Evolutionary conservation across 805 yeast species (phyloP).

Genomic region (Candida vaughaniae): DNA sequence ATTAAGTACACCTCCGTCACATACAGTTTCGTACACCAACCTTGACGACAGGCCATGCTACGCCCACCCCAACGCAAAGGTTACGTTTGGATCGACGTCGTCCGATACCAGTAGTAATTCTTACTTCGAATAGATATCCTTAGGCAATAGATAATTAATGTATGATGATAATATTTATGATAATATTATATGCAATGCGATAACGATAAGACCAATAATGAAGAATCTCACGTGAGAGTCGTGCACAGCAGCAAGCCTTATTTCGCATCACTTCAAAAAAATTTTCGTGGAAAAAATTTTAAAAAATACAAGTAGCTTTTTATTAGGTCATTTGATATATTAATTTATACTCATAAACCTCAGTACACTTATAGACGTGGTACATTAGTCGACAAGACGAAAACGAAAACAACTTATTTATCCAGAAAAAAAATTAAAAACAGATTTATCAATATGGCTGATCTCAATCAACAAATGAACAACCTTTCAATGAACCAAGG

Average conservation of each 20-base stretch:
- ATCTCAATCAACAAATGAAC: constrained; percentile 56
- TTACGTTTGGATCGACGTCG: constrained; percentile 18
- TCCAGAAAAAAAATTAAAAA: constrained; percentile 17
- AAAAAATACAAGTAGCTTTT: constrained; percentile 5
- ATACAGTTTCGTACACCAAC: constrained; percentile 16
- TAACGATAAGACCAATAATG: no score
- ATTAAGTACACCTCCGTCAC: constrained; percentile 28
- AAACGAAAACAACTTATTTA: no score
- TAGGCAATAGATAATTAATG: background rate
- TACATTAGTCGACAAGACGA: background rate
- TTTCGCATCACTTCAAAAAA: constrained; percentile 6
- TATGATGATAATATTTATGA: no score
- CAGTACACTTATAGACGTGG: background rate
- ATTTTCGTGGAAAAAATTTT: constrained; percentile 4
- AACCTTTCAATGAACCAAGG: constrained; percentile 50
- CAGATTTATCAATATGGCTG: no score
- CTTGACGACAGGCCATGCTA: constrained; percentile 39
- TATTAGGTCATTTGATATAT: constrained; percentile 10
- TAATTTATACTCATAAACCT: constrained; percentile 9
- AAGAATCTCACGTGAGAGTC: no score
- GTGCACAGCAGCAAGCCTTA: no score
- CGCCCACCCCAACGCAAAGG: constrained; percentile 45
- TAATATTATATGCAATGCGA: no score
- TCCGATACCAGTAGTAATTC: constrained; percentile 6
- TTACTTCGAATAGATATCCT: background rate